These are phyloP conservation scores for Ogataea haglerorum DNA, from an alignment of 805 yeast species.

Conservation along the genomic window DNA sequence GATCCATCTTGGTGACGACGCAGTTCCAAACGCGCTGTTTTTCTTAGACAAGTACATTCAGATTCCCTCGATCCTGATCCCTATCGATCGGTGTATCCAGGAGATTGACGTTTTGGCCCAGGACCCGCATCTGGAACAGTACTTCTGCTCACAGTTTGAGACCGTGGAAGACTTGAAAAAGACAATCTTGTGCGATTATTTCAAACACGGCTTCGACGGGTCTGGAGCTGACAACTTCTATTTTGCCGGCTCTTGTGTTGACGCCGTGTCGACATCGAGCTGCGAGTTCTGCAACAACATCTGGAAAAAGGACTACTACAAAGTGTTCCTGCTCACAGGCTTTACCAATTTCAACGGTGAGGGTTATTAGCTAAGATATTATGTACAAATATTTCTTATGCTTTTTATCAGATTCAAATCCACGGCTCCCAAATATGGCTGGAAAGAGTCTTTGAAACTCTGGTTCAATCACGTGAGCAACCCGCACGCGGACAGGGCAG, in stretches of 20 bases:
- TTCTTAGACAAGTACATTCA: conserved; percentile 78
- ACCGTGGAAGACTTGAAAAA: conserved; percentile 51
- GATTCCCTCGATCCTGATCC: conserved; percentile 73
- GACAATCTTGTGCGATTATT: conserved; percentile 47
- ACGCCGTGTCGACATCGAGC: conserved; percentile 75
- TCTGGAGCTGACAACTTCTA: conserved; percentile 82
- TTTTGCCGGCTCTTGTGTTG: conserved; percentile 82
- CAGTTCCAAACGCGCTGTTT: conserved; percentile 79
- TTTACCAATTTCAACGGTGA: conserved; percentile 79
- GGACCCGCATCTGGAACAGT: conserved; percentile 46
- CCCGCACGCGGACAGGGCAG: conserved; percentile 18
- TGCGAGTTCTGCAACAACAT: conserved; percentile 81
- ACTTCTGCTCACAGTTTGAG: conserved; percentile 58
- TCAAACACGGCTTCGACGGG: conserved; percentile 65
- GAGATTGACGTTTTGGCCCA: conserved; percentile 50
- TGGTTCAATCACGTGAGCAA: conserved; percentile 23
- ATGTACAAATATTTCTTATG: conserved; percentile 2
- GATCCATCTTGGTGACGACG: conserved; percentile 77
- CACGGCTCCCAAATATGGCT: conserved; percentile 12
- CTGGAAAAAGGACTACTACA: conserved; percentile 59
- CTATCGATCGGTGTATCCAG: conserved; percentile 57
- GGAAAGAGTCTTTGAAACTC: conserved; percentile 20
- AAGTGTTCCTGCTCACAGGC: conserved; percentile 61
- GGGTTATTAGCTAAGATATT: conserved; percentile 42
- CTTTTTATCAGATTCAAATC: background rate